phyloP scores from a whole-genome alignment of 1,139 yeast species.

The Groenewaldozyma sp. region DNA sequence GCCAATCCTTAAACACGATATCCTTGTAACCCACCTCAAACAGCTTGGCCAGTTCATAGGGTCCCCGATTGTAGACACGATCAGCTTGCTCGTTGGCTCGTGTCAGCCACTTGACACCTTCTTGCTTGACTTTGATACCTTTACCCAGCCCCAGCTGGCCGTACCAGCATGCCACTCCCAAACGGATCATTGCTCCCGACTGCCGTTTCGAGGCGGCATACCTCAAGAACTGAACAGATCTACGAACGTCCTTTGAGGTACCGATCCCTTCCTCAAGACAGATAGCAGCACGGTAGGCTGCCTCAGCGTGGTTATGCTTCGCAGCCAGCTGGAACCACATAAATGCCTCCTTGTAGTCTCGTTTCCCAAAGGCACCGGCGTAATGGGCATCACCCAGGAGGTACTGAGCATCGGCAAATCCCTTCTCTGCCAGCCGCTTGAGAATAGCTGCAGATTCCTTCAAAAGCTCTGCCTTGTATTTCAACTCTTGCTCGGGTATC shows the following conservation, averaged over 20 bases:
- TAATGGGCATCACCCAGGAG: constrained; percentile 80
- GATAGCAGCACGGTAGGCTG: constrained; percentile 83
- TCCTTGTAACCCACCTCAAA: constrained; percentile 80
- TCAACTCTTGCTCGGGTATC: constrained; percentile 30
- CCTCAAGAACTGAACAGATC: constrained; percentile 73
- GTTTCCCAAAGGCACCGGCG: constrained; percentile 76
- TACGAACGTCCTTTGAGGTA: constrained; percentile 77
- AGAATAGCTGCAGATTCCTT: constrained; percentile 71
- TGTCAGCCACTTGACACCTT: constrained; percentile 88
- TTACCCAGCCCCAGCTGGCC: constrained; percentile 74
- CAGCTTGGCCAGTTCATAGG: constrained; percentile 82
- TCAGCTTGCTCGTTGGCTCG: constrained; percentile 80
- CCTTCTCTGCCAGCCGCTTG: constrained; percentile 66
- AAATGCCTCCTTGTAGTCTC: constrained; percentile 75
- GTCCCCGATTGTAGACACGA: constrained; percentile 83
- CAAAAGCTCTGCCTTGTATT: constrained; percentile 35
- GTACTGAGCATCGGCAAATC: constrained; percentile 86
- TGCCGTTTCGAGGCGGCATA: constrained; percentile 88
- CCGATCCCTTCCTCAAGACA: constrained; percentile 95
- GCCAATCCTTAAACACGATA: constrained; percentile 71
- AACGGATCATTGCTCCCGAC: constrained; percentile 90
- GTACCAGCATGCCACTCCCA: constrained; percentile 79
- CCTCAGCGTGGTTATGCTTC: constrained; percentile 84
- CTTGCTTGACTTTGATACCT: constrained; percentile 61
- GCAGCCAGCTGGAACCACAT: constrained; percentile 78